Base-by-base conservation (phyloP, 164 flowering plant genomes). In the Magnolia sinica region DNA sequence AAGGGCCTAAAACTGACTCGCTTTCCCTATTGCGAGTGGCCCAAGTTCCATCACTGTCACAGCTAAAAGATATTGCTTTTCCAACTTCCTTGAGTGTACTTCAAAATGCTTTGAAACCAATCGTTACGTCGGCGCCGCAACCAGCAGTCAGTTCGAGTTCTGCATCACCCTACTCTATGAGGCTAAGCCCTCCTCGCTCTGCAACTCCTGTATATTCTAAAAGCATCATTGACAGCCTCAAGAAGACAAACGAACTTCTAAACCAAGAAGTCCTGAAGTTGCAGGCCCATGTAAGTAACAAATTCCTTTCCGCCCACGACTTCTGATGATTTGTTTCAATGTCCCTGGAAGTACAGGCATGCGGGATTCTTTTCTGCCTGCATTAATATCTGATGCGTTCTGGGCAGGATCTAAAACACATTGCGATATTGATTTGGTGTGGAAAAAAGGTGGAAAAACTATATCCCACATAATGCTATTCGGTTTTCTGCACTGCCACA, bases 121-220 rank as follows among this genome's bases (percentile, higher is more conserved):
- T 58, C 59, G 69, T 61, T 50, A 66, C 85, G 19, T 20, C 81
- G 45, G 49, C 80, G 37, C 84, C 88, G 68, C 84, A 73, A 73
- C 76, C 86, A 1, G 19, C 79, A 55, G 24, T 50, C 59, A 85
- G 68, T 78, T 73, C 94, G 23, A 87, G 91, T 77, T 81, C 92
- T 69, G 69, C 81, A 65, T 90, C 98, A 49, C 98, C 96, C 20
- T 91, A 87, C 81, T 73, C 92, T 24, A 86, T 97, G 76, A 87
- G 82, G 80, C 90, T 91, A 45, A 91, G 96, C 82, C 95, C 98
- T 73, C 91, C 96, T 75, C 88, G 89, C 37, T 84, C 89, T 64
- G 80, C 78, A 23, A 78, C 86, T 73, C 91, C 94, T 69, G 86
- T 79, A 9, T 86, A 84, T 76, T 89, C 98, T 4, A 89, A 87